These are phyloP conservation scores for Xylaria sp. DNA, from an alignment of 2,329 filamentous ascomycete genomes.

Conservation along the genomic window DNA sequence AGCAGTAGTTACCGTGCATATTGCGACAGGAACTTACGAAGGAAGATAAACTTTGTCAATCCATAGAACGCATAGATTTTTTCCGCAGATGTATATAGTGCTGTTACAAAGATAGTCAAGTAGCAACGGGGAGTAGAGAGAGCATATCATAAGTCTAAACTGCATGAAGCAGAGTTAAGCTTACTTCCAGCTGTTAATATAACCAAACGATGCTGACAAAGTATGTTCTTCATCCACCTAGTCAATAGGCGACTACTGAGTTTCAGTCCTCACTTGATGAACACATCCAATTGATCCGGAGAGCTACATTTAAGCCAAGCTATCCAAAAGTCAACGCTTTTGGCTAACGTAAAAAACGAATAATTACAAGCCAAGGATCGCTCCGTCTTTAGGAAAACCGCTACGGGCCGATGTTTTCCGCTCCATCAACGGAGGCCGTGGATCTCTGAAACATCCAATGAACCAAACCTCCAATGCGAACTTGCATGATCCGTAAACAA, in stretches of 20 bases:
- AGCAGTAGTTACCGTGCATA: background rate
- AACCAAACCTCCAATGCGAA: slow-evolving; percentile 20
- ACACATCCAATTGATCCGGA: background rate
- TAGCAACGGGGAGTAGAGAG: background rate
- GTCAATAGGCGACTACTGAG: background rate
- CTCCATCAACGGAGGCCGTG: background rate
- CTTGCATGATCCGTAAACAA: slow-evolving; percentile 14
- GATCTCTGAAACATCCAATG: slow-evolving; percentile 9
- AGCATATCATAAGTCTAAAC: background rate
- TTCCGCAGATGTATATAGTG: background rate
- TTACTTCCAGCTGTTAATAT: too few species aligned
- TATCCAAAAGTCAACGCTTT: slow-evolving; percentile 3
- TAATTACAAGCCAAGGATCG: slow-evolving; percentile 3
- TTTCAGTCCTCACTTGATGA: background rate
- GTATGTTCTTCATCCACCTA: background rate
- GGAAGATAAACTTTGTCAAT: background rate
- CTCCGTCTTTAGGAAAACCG: background rate
- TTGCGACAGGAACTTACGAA: background rate
- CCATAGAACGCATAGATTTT: slow-evolving; percentile 5
- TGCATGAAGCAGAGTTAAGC: too few species aligned
- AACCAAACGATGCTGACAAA: background rate
- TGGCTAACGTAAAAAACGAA: slow-evolving; percentile 16
- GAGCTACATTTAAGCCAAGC: background rate
- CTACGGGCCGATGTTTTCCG: background rate
- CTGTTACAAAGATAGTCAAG: background rate